A percentile compares a stretch with the other conserved stretches of the same genome.
phyloP scores from a whole-genome alignment of 2,329 filamentous ascomycete genomes.

The Amauroascus verrucosus region DNA sequence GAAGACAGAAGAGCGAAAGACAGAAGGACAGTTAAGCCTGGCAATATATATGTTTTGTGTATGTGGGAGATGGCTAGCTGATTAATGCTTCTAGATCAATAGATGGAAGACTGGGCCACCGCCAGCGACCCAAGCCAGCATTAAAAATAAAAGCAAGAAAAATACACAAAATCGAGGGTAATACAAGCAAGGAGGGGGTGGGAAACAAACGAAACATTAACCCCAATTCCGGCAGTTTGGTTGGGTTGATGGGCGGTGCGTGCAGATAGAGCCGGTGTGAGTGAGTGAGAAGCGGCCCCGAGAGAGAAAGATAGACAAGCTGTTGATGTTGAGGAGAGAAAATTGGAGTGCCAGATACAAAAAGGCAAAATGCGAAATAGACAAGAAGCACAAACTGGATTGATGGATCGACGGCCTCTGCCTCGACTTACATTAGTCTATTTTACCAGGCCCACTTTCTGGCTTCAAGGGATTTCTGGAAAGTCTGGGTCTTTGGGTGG shows the following conservation, averaged over 20 bases:
- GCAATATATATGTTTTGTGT: background rate
- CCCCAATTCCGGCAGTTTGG: background rate
- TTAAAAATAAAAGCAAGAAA: background rate
- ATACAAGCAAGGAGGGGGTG: background rate
- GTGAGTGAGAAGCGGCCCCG: background rate
- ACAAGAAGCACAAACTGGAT: background rate
- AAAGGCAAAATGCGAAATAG: background rate
- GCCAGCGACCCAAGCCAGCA: background rate
- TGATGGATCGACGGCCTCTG: constrained; percentile 1
- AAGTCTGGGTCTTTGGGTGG: background rate
- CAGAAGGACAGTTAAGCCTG: background rate
- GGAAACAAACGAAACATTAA: background rate
- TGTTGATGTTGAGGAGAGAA: background rate
- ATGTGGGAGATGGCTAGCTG: background rate
- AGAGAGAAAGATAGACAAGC: background rate
- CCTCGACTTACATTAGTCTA: constrained; percentile 5
- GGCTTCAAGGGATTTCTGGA: background rate
- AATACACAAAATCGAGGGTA: background rate
- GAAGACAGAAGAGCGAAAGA: background rate
- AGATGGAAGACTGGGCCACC: background rate
- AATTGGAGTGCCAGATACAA: no score
- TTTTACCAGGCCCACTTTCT: background rate
- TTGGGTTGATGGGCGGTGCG: background rate
- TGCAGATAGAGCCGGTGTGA: background rate
- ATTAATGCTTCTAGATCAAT: constrained; percentile 5